Evolutionary conservation across 495 filamentous ascomycete genomes (phyloP).

Genomic region (Cercophora sp.): DNA sequence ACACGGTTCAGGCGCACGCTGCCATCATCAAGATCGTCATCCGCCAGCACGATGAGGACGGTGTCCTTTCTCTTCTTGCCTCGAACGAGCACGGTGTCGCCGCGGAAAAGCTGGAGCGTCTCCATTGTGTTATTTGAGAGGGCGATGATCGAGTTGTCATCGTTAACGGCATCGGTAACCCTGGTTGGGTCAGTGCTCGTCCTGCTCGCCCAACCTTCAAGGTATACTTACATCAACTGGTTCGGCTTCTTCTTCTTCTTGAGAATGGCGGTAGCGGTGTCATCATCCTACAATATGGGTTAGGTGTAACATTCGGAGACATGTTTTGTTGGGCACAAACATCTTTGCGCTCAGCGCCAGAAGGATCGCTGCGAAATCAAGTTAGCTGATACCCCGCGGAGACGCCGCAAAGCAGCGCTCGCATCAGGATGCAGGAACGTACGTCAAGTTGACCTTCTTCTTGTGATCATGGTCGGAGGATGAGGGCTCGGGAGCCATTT

Average conservation of each 20-base stretch:
- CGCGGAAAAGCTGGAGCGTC: constrained; percentile 93
- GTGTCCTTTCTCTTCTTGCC: constrained; percentile 99
- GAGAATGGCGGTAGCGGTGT: constrained; percentile 93
- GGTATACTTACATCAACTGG: constrained; percentile 74
- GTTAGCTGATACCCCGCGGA: constrained; percentile 23
- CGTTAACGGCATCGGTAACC: constrained; percentile 95
- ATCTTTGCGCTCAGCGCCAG: constrained; percentile 81
- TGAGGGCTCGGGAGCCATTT: constrained; percentile 33
- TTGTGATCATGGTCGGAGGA: constrained; percentile 70
- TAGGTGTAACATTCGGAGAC: no score
- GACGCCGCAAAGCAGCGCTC: neutral
- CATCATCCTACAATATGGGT: constrained; percentile 62
- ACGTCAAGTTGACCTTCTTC: constrained; percentile 91
- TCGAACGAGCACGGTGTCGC: constrained; percentile 95
- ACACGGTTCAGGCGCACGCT: constrained; percentile 96
- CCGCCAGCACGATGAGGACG: constrained; percentile 91
- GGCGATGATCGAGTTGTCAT: constrained; percentile 99
- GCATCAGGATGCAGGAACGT: constrained; percentile 36
- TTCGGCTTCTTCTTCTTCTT: constrained; percentile 99
- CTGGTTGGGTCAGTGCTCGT: constrained; percentile 52
- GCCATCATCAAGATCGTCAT: constrained; percentile 97
- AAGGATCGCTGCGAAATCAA: constrained; percentile 66
- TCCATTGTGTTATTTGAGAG: constrained; percentile 99
- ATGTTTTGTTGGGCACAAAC: constrained; percentile 60
- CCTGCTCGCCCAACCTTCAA: constrained; percentile 2